Base-by-base conservation (phyloP, 305 asterid genomes). In the Striga hermonthica region DNA sequence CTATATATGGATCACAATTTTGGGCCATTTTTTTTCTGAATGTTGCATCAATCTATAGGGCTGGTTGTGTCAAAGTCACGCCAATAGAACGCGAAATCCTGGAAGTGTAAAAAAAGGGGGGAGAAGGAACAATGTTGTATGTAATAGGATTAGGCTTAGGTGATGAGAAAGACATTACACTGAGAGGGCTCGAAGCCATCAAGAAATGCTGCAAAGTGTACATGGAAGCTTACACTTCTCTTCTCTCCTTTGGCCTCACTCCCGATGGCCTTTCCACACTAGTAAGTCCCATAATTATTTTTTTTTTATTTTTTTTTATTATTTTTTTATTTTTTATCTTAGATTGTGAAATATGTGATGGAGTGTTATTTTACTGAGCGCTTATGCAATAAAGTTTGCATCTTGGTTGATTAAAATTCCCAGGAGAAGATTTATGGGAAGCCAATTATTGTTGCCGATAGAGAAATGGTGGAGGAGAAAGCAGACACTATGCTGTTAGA, bases 221-320 rank as follows among this genome's bases (percentile, higher is more conserved):
- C 65, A 89, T 89, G 61, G 98, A 92, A 76, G 98, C 96, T 12
- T 92, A 92, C 80, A 91, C 95, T 74, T 91, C 98, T 63, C 91
- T 88, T 40, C 96, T 91, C 68, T 87, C 98, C 66, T 91, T 91
- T 37, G 98, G 98, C 14, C 78, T 89, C 69, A 76, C 95, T 15
- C 60, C 83, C 22, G 66, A 84, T 48, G 98, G 97, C 70, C 88
- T 87, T 62, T 83, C 96, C 56, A 77, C 79, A 55, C 73, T 92
- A 73, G 96, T 88, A 71, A 10, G 74, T 58, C 14, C 6, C 37
- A n/a, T 60, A 4, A 9, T 7, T 5, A 45, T 40, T 1, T 55
- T 14, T 0, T 1, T 6, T 6, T 4, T 45, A 10, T 47, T 47
- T 47, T n/a, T 2, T 5, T 5, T 13, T 12, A 9, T 53, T 43